phyloP scores from a whole-genome alignment of 331 rosid genomes.

The Cydonia oblonga region DNA sequence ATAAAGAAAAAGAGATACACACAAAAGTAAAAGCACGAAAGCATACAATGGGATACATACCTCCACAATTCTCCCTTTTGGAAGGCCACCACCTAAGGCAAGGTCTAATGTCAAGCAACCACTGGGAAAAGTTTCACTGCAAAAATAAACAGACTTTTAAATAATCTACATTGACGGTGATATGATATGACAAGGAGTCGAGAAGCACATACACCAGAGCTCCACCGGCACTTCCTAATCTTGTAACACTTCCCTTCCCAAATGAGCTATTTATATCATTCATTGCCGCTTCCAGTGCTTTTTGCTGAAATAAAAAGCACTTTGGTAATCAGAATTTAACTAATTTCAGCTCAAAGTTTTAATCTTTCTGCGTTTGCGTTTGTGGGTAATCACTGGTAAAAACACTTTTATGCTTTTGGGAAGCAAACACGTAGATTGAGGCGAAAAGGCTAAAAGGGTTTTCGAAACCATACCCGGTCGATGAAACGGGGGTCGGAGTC shows the following conservation, averaged over 20 bases:
- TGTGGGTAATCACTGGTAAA: not conserved
- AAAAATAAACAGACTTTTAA: constrained; percentile 9
- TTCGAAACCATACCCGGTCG: constrained; percentile 45
- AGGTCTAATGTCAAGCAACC: constrained; percentile 93
- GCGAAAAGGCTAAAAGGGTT: not conserved
- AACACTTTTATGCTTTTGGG: not conserved
- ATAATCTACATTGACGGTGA: not conserved
- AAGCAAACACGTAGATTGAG: not conserved
- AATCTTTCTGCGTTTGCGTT: not conserved
- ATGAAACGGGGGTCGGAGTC: constrained; percentile 68
- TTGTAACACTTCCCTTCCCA: constrained; percentile 95
- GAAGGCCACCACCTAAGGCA: constrained; percentile 98
- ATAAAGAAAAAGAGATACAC: too few species aligned
- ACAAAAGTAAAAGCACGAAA: not conserved
- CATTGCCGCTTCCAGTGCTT: constrained; percentile 94
- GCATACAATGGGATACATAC: constrained; percentile 25
- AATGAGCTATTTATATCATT: constrained; percentile 84
- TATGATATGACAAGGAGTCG: not conserved
- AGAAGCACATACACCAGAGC: constrained; percentile 73
- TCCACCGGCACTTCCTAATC: constrained; percentile 97
- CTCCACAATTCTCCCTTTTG: constrained; percentile 97
- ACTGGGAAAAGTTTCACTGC: constrained; percentile 97
- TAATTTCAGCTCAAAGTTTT: not conserved
- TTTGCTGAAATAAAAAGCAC: constrained; percentile 48
- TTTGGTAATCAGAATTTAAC: constrained; percentile 10